These are phyloP conservation scores for Kodamaea nitidulidarum DNA, from an alignment of 805 yeast species.

Conservation along the genomic window DNA sequence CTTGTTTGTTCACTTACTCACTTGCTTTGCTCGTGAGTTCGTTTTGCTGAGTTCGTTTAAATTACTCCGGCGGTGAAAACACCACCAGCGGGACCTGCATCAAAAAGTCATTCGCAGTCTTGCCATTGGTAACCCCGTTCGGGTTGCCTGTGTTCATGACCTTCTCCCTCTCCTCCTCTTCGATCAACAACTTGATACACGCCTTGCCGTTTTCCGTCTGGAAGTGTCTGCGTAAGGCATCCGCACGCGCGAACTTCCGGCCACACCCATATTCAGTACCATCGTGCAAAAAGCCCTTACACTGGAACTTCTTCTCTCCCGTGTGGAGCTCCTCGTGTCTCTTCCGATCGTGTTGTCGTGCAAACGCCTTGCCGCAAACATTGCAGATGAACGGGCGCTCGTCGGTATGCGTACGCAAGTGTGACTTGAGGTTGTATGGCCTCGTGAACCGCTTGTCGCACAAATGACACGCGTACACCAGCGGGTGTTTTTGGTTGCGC, in stretches of 20 bases:
- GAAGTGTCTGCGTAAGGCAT: slow-evolving; percentile 43
- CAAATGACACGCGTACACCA: slow-evolving; percentile 70
- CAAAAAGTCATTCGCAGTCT: slow-evolving; percentile 10
- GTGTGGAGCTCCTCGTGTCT: slow-evolving; percentile 56
- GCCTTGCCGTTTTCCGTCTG: slow-evolving; percentile 46
- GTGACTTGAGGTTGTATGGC: slow-evolving; percentile 90
- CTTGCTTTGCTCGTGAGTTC: too few relatives aligned
- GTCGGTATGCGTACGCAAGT: slow-evolving; percentile 83
- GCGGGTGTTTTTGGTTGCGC: slow-evolving; percentile 66
- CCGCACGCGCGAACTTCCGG: slow-evolving; percentile 44
- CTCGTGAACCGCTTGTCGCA: slow-evolving; percentile 88
- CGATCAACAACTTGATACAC: slow-evolving; percentile 38
- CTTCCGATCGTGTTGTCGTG: slow-evolving; percentile 44
- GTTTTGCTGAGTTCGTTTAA: too few relatives aligned
- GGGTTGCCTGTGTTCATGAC: slow-evolving; percentile 9
- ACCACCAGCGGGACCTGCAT: slow-evolving; percentile 31
- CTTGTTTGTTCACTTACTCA: too few relatives aligned
- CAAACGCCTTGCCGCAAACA: slow-evolving; percentile 74
- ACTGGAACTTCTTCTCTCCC: slow-evolving; percentile 71
- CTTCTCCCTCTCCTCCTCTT: slow-evolving; percentile 37
- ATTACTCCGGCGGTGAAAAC: slow-evolving; percentile 35
- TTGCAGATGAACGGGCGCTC: slow-evolving; percentile 74
- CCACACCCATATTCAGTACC: slow-evolving; percentile 43
- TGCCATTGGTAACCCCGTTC: slow-evolving; percentile 8
- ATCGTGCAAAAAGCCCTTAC: slow-evolving; percentile 55